Percentiles rank a stretch among this genome's conserved stretches.
Evolutionary conservation across 345 rosid genomes (phyloP).

Genomic region (Noccaea bulbosa): DNA sequence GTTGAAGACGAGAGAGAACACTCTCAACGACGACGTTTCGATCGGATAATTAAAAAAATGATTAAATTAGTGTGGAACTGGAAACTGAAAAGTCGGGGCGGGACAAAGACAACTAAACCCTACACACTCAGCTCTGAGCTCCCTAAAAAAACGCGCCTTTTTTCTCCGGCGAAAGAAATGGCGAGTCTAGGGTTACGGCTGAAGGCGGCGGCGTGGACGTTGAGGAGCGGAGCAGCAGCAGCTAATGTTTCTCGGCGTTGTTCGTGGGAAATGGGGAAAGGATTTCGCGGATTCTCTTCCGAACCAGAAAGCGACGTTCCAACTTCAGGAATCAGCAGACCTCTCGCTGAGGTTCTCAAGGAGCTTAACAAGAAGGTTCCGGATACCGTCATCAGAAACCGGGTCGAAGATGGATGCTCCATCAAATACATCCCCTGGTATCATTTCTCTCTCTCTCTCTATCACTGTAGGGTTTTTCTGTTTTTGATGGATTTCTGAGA

Average conservation of each 20-base stretch:
- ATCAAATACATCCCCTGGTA: constrained; percentile 85
- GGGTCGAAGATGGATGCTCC: constrained; percentile 63
- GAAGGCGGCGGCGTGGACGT: constrained; percentile 28
- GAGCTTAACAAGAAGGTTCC: constrained; percentile 85
- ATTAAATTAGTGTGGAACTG: not conserved
- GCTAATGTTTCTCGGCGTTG: constrained; percentile 5
- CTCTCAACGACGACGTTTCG: constrained; percentile 4
- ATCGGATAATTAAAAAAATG: not conserved
- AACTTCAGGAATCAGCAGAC: constrained; percentile 72
- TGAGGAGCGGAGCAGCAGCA: constrained; percentile 25
- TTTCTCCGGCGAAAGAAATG: constrained; percentile 37
- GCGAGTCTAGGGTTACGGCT: constrained; percentile 36
- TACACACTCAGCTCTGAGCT: not conserved
- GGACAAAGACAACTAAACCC: not conserved
- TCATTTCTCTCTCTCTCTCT: not conserved
- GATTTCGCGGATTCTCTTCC: constrained; percentile 33
- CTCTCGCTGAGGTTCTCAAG: constrained; percentile 68
- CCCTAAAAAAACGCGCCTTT: not conserved
- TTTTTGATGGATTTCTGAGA: constrained; percentile 1
- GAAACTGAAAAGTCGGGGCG: constrained; percentile 4
- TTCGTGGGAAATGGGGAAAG: constrained; percentile 21
- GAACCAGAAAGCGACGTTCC: constrained; percentile 50
- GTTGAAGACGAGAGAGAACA: constrained; percentile 4
- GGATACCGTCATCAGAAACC: constrained; percentile 57
- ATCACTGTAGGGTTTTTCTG: not conserved